Evolutionary conservation across 108 stramenopile species (phyloP).

Genomic region (Cylindrotheca closterium): DNA sequence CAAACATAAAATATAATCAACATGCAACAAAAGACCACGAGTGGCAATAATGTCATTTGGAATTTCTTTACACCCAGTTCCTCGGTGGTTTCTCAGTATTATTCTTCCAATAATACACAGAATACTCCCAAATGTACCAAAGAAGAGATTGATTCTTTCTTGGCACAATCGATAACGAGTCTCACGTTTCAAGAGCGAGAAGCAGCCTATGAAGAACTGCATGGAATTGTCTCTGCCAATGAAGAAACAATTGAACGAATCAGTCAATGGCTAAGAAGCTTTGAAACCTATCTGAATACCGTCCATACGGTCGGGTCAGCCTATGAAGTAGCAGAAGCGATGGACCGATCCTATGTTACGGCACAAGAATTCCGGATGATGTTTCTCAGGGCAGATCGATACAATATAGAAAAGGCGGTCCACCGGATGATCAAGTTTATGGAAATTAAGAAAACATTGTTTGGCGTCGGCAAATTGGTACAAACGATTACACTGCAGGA

Average conservation of each 20-base stretch:
- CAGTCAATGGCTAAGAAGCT: not conserved
- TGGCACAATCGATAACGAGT: constrained; percentile 5
- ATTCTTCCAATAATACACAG: no score
- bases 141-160: constrained; percentile 2
- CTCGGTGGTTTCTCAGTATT: no score
- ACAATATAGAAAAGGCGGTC: constrained; percentile 6
- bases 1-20: no score
- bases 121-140: no score
- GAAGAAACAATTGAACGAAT: no score
- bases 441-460: constrained; percentile 15
- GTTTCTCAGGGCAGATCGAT: constrained; percentile 20
- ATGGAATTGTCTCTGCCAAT: no score
- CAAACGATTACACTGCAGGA: constrained; percentile 14
- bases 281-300: not conserved
- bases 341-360: constrained; percentile 11
- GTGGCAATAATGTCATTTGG: no score
- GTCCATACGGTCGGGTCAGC: constrained; percentile 3
- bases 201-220: constrained; percentile 2
- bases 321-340: constrained; percentile 12
- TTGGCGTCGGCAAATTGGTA: constrained; percentile 8
- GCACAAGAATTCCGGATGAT: constrained; percentile 9
- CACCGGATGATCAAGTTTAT: constrained; percentile 13
- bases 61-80: no score
- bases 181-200: constrained; percentile 18
- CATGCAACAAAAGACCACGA: no score